Evolutionary conservation across 495 filamentous ascomycete species (phyloP).

Genomic region (Hyaloscypha hepaticicola): DNA sequence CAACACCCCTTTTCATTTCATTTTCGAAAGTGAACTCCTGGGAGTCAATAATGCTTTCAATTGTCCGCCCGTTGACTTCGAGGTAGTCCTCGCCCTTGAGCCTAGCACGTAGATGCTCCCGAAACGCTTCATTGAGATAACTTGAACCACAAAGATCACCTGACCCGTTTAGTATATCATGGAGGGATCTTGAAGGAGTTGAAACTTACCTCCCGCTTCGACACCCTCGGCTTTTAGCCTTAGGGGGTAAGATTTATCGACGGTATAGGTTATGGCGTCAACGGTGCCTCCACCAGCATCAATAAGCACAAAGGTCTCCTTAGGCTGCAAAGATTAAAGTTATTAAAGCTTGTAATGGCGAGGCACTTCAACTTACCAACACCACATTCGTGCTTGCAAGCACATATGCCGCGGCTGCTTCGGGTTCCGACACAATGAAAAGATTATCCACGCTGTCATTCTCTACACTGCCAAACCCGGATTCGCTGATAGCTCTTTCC

Average conservation of each 20-base stretch:
- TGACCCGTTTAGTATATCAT: neutral
- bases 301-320: slow-evolving; percentile 29
- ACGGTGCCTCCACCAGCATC: slow-evolving; percentile 44
- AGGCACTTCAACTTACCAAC: neutral
- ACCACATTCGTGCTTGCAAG: slow-evolving; percentile 15
- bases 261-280: slow-evolving; percentile 40
- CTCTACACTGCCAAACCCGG: slow-evolving; percentile 28
- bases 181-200: neutral
- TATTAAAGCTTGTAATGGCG: too few relatives aligned
- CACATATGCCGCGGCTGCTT: slow-evolving; percentile 36
- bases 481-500: slow-evolving; percentile 11
- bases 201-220: slow-evolving; percentile 1
- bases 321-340: neutral
- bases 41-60: neutral
- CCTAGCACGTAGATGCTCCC: neutral
- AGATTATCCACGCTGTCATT: slow-evolving; percentile 28
- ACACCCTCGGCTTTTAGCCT: slow-evolving; percentile 18
- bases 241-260: slow-evolving; percentile 33
- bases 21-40: slow-evolving; percentile 8
- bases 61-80: neutral
- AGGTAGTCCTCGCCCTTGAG: slow-evolving; percentile 5
- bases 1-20: neutral
- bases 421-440: slow-evolving; percentile 37
- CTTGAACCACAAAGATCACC: slow-evolving; percentile 6
- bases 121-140: slow-evolving; percentile 5